Percentiles rank a stretch among this genome's conserved stretches.
These are phyloP conservation scores for Rhynchosporium graminicola DNA, from an alignment of 2,329 filamentous ascomycete genomes.

Conservation along the genomic window DNA sequence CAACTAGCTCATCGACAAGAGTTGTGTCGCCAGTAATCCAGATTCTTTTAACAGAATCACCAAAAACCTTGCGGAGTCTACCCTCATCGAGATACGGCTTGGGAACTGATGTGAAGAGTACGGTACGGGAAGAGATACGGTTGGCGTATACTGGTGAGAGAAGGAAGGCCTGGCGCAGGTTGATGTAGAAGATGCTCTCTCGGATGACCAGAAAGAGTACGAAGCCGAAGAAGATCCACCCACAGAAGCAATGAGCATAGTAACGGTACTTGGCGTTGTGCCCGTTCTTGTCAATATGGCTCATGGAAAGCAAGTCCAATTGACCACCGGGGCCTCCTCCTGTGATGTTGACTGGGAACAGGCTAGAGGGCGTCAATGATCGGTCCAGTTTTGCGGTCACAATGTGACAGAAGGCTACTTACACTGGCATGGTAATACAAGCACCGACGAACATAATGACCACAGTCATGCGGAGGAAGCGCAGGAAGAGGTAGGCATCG, in stretches of 20 bases:
- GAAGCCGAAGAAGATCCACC: constrained; percentile 84
- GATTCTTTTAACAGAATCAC: constrained; percentile 75
- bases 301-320: constrained; percentile 76
- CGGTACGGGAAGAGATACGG: constrained; percentile 85
- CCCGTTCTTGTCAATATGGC: constrained; percentile 65
- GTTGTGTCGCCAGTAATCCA: constrained; percentile 81
- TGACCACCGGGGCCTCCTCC: constrained; percentile 66
- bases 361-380: constrained; percentile 40
- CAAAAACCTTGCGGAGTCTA: constrained; percentile 80
- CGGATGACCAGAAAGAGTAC: constrained; percentile 85
- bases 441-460: constrained; percentile 83
- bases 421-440: constrained; percentile 79
- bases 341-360: constrained; percentile 79
- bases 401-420: constrained; percentile 8
- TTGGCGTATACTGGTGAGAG: constrained; percentile 81
- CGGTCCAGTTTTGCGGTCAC: background rate
- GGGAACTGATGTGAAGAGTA: constrained; percentile 86
- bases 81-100: constrained; percentile 73
- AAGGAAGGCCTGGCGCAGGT: constrained; percentile 88
- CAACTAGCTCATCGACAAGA: constrained; percentile 76
- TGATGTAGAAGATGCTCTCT: constrained; percentile 89
- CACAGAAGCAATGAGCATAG: constrained; percentile 79
- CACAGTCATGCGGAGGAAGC: constrained; percentile 78
- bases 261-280: constrained; percentile 59
- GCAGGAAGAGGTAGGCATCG: constrained; percentile 87